Conservation (phyloP, 2,329 filamentous ascomycete genomes). For the Botrytis elliptica region DNA sequence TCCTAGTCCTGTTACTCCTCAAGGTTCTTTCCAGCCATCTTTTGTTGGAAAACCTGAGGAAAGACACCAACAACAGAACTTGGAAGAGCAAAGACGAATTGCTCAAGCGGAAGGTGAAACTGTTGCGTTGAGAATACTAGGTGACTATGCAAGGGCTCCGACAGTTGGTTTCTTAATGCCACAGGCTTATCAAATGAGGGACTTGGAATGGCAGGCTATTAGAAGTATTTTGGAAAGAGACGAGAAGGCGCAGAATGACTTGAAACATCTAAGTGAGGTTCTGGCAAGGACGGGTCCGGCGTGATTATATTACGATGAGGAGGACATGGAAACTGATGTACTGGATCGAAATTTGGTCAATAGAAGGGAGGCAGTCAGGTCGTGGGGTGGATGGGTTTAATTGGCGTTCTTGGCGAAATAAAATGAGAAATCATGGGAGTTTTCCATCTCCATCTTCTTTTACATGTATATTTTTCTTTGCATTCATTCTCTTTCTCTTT, state of each 20-base stretch:
- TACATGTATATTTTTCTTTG: conserved; percentile 17
- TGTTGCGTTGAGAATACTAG: conserved; percentile 63
- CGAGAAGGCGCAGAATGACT: conserved; percentile 35
- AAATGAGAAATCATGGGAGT: not conserved
- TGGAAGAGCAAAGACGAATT: conserved; percentile 39
- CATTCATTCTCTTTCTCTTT: not conserved
- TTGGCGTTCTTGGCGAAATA: not conserved
- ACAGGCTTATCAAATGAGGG: conserved; percentile 65
- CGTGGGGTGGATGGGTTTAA: not conserved
- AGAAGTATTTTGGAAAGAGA: conserved; percentile 45
- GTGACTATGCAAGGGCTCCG: conserved; percentile 57
- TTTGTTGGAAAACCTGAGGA: conserved; percentile 25
- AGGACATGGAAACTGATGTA: not conserved
- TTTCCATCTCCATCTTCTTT: not conserved
- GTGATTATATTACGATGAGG: not conserved
- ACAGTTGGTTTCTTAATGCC: conserved; percentile 69
- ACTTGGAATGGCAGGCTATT: conserved; percentile 73
- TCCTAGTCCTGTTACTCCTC: conserved; percentile 46
- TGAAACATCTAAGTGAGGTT: conserved; percentile 55
- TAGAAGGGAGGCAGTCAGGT: not conserved
- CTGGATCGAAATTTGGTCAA: not conserved
- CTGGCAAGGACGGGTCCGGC: conserved; percentile 43
- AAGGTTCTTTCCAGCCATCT: conserved; percentile 35
- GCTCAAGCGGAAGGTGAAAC: conserved; percentile 53
- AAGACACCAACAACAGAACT: conserved; percentile 41